A percentile compares a stretch with the other conserved stretches of the same genome.
phyloP scores from a whole-genome alignment of 202 grass and related monocot genomes.

The Digitaria exilis region DNA sequence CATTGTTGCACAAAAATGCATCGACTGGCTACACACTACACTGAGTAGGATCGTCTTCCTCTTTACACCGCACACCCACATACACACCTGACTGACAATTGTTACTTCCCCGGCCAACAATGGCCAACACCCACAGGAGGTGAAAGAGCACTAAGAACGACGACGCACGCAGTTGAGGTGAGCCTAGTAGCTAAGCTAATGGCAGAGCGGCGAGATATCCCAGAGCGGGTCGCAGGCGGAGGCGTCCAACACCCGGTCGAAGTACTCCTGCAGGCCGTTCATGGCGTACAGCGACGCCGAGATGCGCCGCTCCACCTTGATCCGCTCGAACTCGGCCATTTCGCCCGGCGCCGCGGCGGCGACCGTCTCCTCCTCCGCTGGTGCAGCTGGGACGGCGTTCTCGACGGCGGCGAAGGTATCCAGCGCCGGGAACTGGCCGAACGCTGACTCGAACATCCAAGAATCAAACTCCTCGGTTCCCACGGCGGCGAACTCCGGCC shows the following conservation, averaged over 20 bases:
- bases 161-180: not conserved
- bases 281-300: constrained; percentile 76
- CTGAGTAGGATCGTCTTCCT: constrained; percentile 19
- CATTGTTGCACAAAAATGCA: constrained; percentile 35
- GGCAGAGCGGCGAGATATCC: constrained; percentile 65
- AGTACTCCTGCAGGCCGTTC: constrained; percentile 84
- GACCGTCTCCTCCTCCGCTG: not conserved
- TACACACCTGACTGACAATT: constrained; percentile 35
- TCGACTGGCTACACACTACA: not conserved
- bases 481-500: constrained; percentile 42
- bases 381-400: constrained; percentile 19
- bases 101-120: constrained; percentile 19
- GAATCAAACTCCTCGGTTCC: constrained; percentile 48
- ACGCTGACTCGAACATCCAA: constrained; percentile 69
- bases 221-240: constrained; percentile 56
- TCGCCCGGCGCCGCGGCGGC: constrained; percentile 18
- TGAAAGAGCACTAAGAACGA: constrained; percentile 12
- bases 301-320: constrained; percentile 83
- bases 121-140: constrained; percentile 2
- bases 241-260: constrained; percentile 67
- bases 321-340: constrained; percentile 80
- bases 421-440: constrained; percentile 55
- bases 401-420: constrained; percentile 50
- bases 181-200: constrained; percentile 22
- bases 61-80: constrained; percentile 26